Conservation (phyloP, 108 stramenopile genomes). For the Fistulifera solaris region DNA sequence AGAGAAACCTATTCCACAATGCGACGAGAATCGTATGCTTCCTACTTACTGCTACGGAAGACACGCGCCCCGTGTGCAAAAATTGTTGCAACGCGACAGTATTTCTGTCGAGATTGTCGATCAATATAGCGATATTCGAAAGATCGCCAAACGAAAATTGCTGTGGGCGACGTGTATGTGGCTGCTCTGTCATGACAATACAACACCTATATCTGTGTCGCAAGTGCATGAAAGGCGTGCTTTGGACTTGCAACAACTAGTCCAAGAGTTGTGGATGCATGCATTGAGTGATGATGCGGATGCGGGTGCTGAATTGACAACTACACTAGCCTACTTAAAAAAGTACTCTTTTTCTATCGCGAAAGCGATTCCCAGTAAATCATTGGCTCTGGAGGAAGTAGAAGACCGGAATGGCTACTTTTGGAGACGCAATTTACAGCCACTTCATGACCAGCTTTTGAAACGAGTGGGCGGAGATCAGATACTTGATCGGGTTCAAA, state of each 20-base stretch:
- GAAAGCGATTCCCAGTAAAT: constrained; percentile 37
- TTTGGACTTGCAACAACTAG: constrained; percentile 24
- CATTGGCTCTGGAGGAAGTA: constrained; percentile 39
- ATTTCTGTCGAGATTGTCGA: constrained; percentile 16
- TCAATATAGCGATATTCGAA: constrained; percentile 7
- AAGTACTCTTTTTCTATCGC: constrained; percentile 52
- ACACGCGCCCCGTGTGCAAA: constrained; percentile 28
- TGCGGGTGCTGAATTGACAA: constrained; percentile 7
- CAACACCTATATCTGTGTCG: constrained; percentile 27
- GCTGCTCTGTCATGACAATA: neutral
- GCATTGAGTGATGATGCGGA: neutral
- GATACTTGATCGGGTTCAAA: too few relatives aligned
- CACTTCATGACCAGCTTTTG: neutral
- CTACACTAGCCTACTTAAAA: constrained; percentile 26
- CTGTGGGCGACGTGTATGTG: constrained; percentile 37
- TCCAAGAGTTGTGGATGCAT: constrained; percentile 33
- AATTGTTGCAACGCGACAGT: constrained; percentile 27
- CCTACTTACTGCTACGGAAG: constrained; percentile 55
- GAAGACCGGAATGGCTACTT: constrained; percentile 47
- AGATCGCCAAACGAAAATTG: constrained; percentile 34
- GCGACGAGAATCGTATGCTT: constrained; percentile 15
- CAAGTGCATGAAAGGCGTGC: constrained; percentile 32
- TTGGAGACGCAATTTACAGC: neutral
- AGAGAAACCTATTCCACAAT: constrained; percentile 14
- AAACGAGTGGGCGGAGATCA: too few relatives aligned